Conservation (phyloP, 306 rosid species). For the Potentilla sterilis region DNA sequence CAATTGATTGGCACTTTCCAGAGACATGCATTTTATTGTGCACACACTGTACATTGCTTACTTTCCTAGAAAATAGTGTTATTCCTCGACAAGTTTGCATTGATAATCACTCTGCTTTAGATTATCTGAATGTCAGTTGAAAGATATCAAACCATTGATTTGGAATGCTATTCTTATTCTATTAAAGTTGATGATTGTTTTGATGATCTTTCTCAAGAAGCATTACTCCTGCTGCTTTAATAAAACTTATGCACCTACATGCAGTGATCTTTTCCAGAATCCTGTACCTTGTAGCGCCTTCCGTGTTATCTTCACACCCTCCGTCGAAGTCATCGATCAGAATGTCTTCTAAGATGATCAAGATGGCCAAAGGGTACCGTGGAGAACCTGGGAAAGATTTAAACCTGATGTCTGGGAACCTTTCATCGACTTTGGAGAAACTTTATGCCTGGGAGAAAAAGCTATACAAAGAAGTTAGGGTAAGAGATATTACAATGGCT, state of each 20-base stretch:
- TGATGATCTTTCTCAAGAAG: neutral
- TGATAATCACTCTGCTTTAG: neutral
- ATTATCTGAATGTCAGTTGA: neutral
- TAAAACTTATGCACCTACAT: constrained; percentile 27
- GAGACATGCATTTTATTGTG: neutral
- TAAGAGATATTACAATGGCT: constrained; percentile 23
- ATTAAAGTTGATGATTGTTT: neutral
- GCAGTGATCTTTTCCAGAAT: constrained; percentile 76
- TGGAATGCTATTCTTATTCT: neutral
- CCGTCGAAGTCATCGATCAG: constrained; percentile 31
- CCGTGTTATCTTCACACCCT: constrained; percentile 49
- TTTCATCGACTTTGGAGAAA: constrained; percentile 78
- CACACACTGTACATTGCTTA: neutral
- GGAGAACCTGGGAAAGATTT: constrained; percentile 59
- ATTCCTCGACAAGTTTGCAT: neutral
- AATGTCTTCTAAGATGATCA: constrained; percentile 53
- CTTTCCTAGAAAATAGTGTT: neutral
- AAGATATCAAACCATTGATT: neutral
- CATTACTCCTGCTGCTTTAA: neutral
- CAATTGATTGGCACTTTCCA: neutral
- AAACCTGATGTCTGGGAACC: constrained; percentile 51
- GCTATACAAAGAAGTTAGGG: constrained; percentile 92
- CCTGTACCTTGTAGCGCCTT: constrained; percentile 55
- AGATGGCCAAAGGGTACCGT: constrained; percentile 64
- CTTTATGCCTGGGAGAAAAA: constrained; percentile 97